A percentile compares a stretch with the other conserved stretches of the same genome.
Evolutionary conservation across 2,329 filamentous ascomycete genomes (phyloP).

Genomic region (Colletotrichum tamarilloi): DNA sequence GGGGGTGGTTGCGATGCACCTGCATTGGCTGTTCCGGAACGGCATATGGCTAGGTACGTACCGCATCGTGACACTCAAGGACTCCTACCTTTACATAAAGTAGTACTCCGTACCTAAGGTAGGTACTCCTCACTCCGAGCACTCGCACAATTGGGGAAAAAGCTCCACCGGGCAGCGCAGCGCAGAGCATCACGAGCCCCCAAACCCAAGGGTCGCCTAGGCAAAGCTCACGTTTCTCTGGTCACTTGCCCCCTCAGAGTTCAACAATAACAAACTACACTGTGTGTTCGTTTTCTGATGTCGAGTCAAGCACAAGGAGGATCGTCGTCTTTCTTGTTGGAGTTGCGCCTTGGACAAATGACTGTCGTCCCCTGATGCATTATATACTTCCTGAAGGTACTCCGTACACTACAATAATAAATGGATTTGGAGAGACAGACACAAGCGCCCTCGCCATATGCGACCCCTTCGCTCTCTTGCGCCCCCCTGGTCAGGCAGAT

Average conservation of each 20-base stretch:
- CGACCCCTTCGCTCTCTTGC: not conserved
- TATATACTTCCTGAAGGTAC: no score
- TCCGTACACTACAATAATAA: not conserved
- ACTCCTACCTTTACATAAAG: not conserved
- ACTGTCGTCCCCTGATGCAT: not conserved
- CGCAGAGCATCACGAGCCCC: conserved; percentile 35
- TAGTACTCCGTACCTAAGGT: no score
- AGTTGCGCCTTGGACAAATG: not conserved
- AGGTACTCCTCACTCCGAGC: no score
- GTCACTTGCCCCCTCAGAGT: not conserved
- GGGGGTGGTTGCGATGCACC: conserved; percentile 32
- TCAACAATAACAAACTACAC: not conserved
- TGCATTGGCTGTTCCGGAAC: conserved; percentile 36
- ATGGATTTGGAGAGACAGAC: not conserved
- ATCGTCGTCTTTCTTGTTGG: not conserved
- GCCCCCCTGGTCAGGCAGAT: not conserved
- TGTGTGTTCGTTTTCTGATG: not conserved
- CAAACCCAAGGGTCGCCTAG: conserved; percentile 12
- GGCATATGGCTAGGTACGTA: not conserved
- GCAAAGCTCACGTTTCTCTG: conserved; percentile 3
- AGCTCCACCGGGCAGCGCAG: conserved; percentile 24
- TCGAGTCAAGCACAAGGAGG: not conserved
- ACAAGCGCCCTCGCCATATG: not conserved
- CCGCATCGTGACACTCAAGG: not conserved
- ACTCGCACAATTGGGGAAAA: conserved; percentile 5